phyloP scores from a whole-genome alignment of 2,329 filamentous ascomycete genomes.

The Trichoderma sp. region DNA sequence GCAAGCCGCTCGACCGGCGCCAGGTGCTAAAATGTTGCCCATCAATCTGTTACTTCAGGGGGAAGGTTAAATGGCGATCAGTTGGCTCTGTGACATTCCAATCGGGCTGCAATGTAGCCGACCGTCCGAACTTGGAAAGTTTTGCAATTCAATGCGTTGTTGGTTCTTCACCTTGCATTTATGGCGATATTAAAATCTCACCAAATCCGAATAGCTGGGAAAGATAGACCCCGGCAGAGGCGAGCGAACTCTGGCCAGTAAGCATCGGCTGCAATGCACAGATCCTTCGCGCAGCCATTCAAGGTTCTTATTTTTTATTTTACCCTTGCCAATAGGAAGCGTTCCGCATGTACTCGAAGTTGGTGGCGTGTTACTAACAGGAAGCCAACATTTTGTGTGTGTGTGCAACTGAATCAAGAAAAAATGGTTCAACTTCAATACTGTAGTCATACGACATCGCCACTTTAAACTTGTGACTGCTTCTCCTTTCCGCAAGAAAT shows the following conservation, averaged over 20 bases:
- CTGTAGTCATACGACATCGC: background rate
- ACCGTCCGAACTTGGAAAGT: background rate
- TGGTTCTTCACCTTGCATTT: background rate
- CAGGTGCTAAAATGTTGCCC: background rate
- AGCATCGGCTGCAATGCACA: background rate
- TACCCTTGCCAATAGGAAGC: slow-evolving; percentile 3
- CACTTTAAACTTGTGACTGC: background rate
- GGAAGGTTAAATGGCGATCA: background rate
- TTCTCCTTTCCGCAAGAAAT: background rate
- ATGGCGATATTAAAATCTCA: background rate
- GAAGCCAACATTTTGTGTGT: background rate
- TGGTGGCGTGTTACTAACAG: background rate
- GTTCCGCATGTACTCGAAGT: background rate
- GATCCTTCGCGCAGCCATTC: background rate
- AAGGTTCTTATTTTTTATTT: background rate
- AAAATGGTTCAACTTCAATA: background rate
- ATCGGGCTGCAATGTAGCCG: background rate
- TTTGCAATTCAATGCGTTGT: background rate
- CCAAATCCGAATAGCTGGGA: background rate
- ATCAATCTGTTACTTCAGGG: background rate
- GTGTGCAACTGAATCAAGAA: background rate
- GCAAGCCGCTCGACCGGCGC: slow-evolving; percentile 7
- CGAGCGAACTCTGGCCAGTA: background rate
- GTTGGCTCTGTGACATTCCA: background rate
- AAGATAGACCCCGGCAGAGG: background rate